phyloP scores from a whole-genome alignment of 1,139 yeast genomes.

The Geotrichum histeridarum region DNA sequence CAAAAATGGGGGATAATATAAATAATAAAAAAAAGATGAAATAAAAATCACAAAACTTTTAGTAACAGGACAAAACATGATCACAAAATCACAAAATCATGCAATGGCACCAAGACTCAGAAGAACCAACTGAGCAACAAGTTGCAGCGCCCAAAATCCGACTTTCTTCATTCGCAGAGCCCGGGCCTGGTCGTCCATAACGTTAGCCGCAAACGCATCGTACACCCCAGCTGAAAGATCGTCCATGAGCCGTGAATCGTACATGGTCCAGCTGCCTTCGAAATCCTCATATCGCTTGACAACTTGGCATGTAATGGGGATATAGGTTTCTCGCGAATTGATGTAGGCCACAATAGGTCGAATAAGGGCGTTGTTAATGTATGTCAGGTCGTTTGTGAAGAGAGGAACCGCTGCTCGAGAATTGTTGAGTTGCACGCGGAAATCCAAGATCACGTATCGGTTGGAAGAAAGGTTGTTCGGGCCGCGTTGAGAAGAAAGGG shows the following conservation, averaged over 20 bases:
- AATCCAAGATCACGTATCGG: slow-evolving; percentile 68
- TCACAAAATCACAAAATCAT: slow-evolving; percentile 21
- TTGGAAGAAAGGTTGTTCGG: slow-evolving; percentile 25
- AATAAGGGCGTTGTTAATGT: slow-evolving; percentile 83
- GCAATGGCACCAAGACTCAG: slow-evolving; percentile 73
- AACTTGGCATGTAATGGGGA: slow-evolving; percentile 82
- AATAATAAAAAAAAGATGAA: no score
- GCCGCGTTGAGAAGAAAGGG: slow-evolving; percentile 11
- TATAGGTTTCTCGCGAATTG: slow-evolving; percentile 80
- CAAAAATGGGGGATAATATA: no score
- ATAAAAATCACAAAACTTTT: no score
- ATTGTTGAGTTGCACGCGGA: slow-evolving; percentile 71
- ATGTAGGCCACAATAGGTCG: slow-evolving; percentile 95
- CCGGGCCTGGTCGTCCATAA: slow-evolving; percentile 78
- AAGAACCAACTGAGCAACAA: slow-evolving; percentile 71
- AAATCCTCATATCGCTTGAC: slow-evolving; percentile 75
- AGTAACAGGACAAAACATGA: no score
- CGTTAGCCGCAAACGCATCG: slow-evolving; percentile 83
- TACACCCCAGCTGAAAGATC: slow-evolving; percentile 86
- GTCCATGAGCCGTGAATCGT: slow-evolving; percentile 86
- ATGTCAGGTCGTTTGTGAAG: slow-evolving; percentile 75
- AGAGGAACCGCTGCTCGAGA: slow-evolving; percentile 86
- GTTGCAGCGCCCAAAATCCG: slow-evolving; percentile 89
- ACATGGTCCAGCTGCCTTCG: slow-evolving; percentile 94
- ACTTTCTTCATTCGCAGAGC: slow-evolving; percentile 70